Evolutionary conservation across 2,329 filamentous ascomycete genomes (phyloP).

Genomic region (Penicillium glabrum): DNA sequence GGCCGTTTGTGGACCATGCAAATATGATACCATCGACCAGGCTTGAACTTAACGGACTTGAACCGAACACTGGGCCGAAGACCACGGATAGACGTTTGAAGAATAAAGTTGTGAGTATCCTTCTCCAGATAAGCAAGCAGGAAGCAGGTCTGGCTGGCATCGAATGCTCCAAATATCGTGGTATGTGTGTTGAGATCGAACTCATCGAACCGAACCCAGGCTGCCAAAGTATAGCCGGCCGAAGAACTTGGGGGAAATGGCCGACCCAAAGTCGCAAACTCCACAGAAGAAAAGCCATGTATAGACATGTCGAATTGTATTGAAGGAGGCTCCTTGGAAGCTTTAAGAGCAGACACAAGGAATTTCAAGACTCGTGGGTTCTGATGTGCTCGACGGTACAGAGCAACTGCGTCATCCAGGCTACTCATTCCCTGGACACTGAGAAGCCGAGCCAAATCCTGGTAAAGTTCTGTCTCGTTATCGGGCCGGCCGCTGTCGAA

Average conservation of each 20-base stretch:
- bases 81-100: slow-evolving; percentile 91
- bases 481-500: slow-evolving; percentile 58
- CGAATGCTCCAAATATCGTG: slow-evolving; percentile 93
- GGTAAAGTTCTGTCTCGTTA: slow-evolving; percentile 59
- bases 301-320: slow-evolving; percentile 92
- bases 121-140: slow-evolving; percentile 90
- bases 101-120: slow-evolving; percentile 88
- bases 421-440: slow-evolving; percentile 77
- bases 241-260: slow-evolving; percentile 78
- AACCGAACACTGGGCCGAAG: slow-evolving; percentile 88
- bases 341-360: slow-evolving; percentile 69
- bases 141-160: slow-evolving; percentile 89
- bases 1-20: slow-evolving; percentile 80
- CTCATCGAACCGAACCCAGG: slow-evolving; percentile 84
- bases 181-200: slow-evolving; percentile 87
- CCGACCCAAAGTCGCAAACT: slow-evolving; percentile 80
- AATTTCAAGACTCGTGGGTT: slow-evolving; percentile 64
- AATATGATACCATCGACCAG: slow-evolving; percentile 88
- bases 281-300: slow-evolving; percentile 85
- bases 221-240: slow-evolving; percentile 82
- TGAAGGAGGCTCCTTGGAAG: slow-evolving; percentile 75
- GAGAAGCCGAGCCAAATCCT: slow-evolving; percentile 64
- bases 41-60: slow-evolving; percentile 74
- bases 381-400: slow-evolving; percentile 60
- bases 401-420: slow-evolving; percentile 78